Percentiles rank a stretch among this genome's conserved stretches.
These are phyloP conservation scores for Galeopsis tetrahit DNA, from an alignment of 257 asterid species.

Conservation along the genomic window DNA sequence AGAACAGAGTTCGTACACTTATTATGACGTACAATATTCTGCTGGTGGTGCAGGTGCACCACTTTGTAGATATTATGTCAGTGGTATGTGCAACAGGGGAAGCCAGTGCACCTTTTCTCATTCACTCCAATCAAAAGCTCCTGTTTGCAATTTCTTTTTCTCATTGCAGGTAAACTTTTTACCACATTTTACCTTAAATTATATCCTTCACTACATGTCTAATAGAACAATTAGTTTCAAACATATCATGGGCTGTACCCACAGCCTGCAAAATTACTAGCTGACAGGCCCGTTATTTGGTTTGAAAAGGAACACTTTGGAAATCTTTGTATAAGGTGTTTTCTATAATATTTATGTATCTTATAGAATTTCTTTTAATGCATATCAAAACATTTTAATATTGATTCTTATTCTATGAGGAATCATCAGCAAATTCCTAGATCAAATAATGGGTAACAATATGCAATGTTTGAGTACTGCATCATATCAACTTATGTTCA, in stretches of 20 bases:
- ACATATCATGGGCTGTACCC: neutral
- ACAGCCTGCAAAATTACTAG: neutral
- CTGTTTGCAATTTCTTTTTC: conserved; percentile 82
- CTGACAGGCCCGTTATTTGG: neutral
- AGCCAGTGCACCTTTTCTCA: conserved; percentile 80
- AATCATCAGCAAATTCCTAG: neutral
- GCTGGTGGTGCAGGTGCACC: conserved; percentile 51
- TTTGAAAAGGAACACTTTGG: neutral
- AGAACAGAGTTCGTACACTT: conserved; percentile 32
- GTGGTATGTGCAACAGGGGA: conserved; percentile 82
- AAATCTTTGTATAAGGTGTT: neutral
- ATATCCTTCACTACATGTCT: neutral
- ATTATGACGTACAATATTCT: conserved; percentile 30
- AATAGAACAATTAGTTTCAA: conserved; percentile 8
- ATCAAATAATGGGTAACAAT: neutral
- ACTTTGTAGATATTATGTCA: conserved; percentile 65
- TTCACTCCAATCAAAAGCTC: conserved; percentile 60
- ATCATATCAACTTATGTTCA: neutral
- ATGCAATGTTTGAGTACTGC: neutral
- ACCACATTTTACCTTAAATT: conserved; percentile 21
- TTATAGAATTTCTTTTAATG: neutral
- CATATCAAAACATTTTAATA: neutral
- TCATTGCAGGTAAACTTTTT: conserved; percentile 76
- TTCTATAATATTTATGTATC: neutral
- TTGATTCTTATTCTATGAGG: neutral